A percentile compares a stretch with the other conserved stretches of the same genome.
phyloP scores from a whole-genome alignment of 176 grass and related monocot genomes.

The Carex scoparia region DNA sequence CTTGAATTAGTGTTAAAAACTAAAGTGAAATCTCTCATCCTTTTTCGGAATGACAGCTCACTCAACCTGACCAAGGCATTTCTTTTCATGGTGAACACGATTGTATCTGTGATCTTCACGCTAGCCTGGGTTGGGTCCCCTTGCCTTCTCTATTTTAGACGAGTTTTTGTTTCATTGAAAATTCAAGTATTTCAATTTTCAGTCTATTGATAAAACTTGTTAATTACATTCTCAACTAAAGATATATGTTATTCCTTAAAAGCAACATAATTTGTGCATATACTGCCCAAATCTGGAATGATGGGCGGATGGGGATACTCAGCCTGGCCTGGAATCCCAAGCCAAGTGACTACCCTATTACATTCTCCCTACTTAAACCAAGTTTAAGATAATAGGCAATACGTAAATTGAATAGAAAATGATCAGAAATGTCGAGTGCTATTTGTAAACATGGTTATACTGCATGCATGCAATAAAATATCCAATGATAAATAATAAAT shows the following conservation, averaged over 20 bases:
- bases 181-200: not conserved
- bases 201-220: not conserved
- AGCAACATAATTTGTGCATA: not conserved
- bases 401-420: not conserved
- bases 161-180: not conserved
- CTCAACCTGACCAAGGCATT: not conserved
- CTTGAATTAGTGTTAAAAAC: not conserved
- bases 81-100: not conserved
- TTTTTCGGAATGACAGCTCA: not conserved
- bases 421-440: too few species aligned
- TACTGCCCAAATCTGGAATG: not conserved
- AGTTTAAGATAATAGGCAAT: not conserved
- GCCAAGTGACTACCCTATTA: not conserved
- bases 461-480: not conserved
- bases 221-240: not conserved
- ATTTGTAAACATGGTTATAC: not conserved
- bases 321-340: not conserved
- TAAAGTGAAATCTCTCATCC: not conserved
- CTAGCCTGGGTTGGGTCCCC: not conserved
- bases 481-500: too few species aligned
- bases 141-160: not conserved
- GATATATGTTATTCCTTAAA: not conserved
- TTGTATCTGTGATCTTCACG: not conserved
- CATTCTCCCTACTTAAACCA: not conserved
- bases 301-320: not conserved